Conservation (phyloP, 768 basidiomycete species). For the Termitomyces sp. region DNA sequence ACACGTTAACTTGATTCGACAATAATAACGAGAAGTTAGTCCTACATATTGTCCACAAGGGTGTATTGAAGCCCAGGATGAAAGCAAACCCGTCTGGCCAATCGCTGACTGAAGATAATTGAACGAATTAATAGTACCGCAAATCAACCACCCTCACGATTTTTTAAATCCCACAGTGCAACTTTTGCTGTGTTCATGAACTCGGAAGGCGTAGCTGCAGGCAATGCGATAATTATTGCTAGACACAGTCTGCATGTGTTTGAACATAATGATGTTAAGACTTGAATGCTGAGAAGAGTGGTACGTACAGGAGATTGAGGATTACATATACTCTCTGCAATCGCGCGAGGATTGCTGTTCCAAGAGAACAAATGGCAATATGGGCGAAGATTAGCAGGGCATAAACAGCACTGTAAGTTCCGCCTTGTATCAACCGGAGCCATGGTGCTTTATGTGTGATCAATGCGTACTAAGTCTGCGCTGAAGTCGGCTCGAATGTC, state of each 20-base stretch:
- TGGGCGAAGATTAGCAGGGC: slow-evolving; percentile 59
- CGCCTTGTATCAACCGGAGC: neutral
- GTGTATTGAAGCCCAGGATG: slow-evolving; percentile 35
- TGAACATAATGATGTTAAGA: neutral
- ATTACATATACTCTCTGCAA: slow-evolving; percentile 66
- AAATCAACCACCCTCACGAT: neutral
- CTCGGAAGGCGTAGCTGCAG: slow-evolving; percentile 54
- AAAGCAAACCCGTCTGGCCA: slow-evolving; percentile 61
- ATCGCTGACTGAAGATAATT: slow-evolving; percentile 36
- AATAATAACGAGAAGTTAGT: neutral
- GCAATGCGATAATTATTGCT: slow-evolving; percentile 65
- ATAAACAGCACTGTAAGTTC: slow-evolving; percentile 54
- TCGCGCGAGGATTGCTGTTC: slow-evolving; percentile 61
- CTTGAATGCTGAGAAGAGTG: neutral
- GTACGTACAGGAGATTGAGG: slow-evolving; percentile 60
- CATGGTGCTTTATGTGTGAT: neutral
- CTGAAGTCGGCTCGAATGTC: slow-evolving; percentile 24
- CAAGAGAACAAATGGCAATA: slow-evolving; percentile 61
- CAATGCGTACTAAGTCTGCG: slow-evolving; percentile 24
- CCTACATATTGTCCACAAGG: slow-evolving; percentile 41
- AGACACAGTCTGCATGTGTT: slow-evolving; percentile 45
- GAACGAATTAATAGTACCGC: neutral
- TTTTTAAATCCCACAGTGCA: slow-evolving; percentile 21
- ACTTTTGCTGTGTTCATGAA: slow-evolving; percentile 55
- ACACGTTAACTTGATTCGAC: neutral